Percentiles rank a stretch among this genome's conserved stretches.
phyloP scores from a whole-genome alignment of 2,329 filamentous ascomycete species.

The Lecanicillium sp. region DNA sequence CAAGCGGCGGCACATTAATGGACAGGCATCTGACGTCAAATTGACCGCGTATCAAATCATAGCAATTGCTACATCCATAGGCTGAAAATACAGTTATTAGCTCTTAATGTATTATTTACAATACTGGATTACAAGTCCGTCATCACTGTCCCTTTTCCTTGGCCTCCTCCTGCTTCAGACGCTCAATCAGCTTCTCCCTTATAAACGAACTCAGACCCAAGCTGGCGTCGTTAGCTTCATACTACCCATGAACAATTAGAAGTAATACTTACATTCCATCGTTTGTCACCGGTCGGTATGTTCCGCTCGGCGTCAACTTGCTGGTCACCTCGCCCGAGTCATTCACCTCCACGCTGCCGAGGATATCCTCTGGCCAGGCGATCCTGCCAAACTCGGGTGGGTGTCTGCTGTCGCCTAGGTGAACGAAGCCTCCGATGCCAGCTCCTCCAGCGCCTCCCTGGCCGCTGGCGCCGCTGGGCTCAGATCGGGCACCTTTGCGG shows the following conservation, averaged over 20 bases:
- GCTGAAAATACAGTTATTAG: too few relatives aligned
- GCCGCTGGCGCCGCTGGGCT: constrained; percentile 45
- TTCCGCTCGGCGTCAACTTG: constrained; percentile 53
- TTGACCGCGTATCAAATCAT: too few relatives aligned
- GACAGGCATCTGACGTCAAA: too few relatives aligned
- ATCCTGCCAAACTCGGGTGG: constrained; percentile 63
- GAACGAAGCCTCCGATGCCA: constrained; percentile 56
- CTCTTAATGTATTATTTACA: too few relatives aligned
- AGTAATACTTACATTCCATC: constrained; percentile 56
- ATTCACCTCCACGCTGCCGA: constrained; percentile 62
- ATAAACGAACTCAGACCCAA: constrained; percentile 50
- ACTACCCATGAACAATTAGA: not conserved
- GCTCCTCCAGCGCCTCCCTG: constrained; percentile 57
- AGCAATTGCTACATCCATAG: too few relatives aligned
- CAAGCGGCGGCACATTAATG: too few relatives aligned
- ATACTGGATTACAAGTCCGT: not conserved
- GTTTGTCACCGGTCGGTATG: constrained; percentile 58
- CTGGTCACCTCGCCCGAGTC: constrained; percentile 50
- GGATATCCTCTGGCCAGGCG: constrained; percentile 63
- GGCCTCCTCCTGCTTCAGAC: constrained; percentile 42
- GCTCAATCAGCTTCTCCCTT: constrained; percentile 43
- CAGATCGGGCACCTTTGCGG: constrained; percentile 21
- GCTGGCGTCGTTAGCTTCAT: constrained; percentile 29
- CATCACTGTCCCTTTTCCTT: constrained; percentile 16
- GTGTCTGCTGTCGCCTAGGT: constrained; percentile 58